Base-by-base conservation (phyloP, 139 green algal species). In the Chlamydomonas sphaeroides region DNA sequence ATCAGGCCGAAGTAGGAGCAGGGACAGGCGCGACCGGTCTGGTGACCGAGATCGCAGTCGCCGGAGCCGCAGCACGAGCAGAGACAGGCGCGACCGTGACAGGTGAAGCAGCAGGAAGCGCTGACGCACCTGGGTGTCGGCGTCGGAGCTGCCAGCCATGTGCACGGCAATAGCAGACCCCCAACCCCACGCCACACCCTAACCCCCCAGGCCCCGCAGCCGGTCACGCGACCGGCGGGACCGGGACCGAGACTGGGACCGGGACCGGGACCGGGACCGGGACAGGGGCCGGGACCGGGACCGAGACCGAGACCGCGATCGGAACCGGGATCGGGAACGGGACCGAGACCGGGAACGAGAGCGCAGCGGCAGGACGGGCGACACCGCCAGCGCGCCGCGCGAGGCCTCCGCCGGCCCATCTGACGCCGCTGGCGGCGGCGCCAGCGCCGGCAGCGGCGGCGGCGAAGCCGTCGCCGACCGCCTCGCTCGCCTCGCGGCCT, bases 401-500 rank as follows among this genome's bases (percentile, higher is more conserved):
- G 35, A 59, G 10, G 32, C 20, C 36, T 26, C 56, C 18, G 28
- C 42, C 36, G 33, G 71, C 53, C 25, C 49, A 62, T 48, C 57
- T 49, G 25, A 10, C 45, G 6, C 4, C 56, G 35, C 3, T 28
- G 67, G 63, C 62, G 65, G 7, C 33, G 59, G 20, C 53, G 28
- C 56, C 49, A 45, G 7, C 65, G 68, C 6, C 38, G 62, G 69
- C 56, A 17, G 30, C 36, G 28, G n/a, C 36, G 38, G 15, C 0
- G 69, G 21, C 32, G 80, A 59, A 21, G 36, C 65, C 28, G 75
- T 74, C 28, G 56, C 68, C 4, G 87, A 88, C 35, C 84, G 84
- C 42, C 84, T 86, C 15, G 65, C 65, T 0, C 77, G 84, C 5
- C 49, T 91, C 23, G 87, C 87, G 45, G 87, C 87, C 21, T 91